Percentiles rank a stretch among this genome's conserved stretches.
phyloP scores from a whole-genome alignment of 2,329 filamentous ascomycete species.

The Fusarium xyrophilum region DNA sequence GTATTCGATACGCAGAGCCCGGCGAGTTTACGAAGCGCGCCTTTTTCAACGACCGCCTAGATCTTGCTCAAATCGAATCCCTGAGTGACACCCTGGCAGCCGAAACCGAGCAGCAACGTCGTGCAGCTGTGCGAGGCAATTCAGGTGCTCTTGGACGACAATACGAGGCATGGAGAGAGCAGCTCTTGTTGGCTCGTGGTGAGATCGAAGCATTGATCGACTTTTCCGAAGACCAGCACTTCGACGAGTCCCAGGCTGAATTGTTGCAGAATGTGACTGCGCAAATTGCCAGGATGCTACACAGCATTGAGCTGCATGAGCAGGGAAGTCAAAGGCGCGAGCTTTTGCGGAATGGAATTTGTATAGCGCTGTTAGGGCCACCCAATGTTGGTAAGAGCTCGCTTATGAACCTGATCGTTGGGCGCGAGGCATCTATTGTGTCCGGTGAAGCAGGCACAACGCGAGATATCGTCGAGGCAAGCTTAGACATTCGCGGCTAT shows the following conservation, averaged over 20 bases:
- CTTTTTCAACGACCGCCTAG: constrained; percentile 84
- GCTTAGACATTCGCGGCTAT: constrained; percentile 87
- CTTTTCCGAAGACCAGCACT: constrained; percentile 96
- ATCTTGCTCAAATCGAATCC: constrained; percentile 81
- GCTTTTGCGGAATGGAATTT: constrained; percentile 83
- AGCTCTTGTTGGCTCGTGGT: constrained; percentile 80
- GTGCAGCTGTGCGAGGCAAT: constrained; percentile 80
- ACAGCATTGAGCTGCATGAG: constrained; percentile 72
- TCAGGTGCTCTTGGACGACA: constrained; percentile 72
- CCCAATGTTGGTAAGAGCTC: constrained; percentile 97
- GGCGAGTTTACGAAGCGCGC: constrained; percentile 95
- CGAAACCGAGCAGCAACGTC: constrained; percentile 91
- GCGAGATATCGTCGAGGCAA: constrained; percentile 89
- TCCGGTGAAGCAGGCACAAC: constrained; percentile 93
- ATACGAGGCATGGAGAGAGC: constrained; percentile 83
- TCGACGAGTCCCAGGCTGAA: constrained; percentile 82
- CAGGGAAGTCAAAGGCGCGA: constrained; percentile 82
- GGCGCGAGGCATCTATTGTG: constrained; percentile 93
- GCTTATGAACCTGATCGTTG: constrained; percentile 86
- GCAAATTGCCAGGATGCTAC: constrained; percentile 68
- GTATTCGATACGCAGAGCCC: constrained; percentile 86
- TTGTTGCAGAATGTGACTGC: constrained; percentile 72
- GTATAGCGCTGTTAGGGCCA: constrained; percentile 84
- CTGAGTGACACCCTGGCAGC: constrained; percentile 68
- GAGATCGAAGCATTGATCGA: constrained; percentile 96